These are phyloP conservation scores for Xylaria arbuscula DNA, from an alignment of 2,329 filamentous ascomycete genomes.

Conservation along the genomic window DNA sequence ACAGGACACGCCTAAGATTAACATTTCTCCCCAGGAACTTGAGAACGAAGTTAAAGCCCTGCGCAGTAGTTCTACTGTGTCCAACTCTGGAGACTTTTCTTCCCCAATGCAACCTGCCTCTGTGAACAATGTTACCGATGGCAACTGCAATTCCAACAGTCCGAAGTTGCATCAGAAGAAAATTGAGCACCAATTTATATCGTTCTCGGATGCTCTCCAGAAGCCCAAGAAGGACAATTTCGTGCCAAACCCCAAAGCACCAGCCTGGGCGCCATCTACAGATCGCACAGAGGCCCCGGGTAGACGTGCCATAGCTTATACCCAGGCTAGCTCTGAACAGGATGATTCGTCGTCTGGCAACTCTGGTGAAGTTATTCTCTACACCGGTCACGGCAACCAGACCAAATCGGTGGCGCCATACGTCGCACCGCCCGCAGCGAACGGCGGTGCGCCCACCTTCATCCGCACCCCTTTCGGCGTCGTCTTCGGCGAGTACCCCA, in stretches of 20 bases:
- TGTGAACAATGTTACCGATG: conserved; percentile 23
- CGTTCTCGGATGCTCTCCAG: conserved; percentile 15
- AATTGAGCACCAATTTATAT: not conserved
- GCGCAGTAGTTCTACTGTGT: conserved; percentile 5
- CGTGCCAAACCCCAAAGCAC: conserved; percentile 43
- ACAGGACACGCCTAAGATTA: conserved; percentile 12
- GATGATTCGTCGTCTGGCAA: conserved; percentile 24
- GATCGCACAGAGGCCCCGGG: not conserved
- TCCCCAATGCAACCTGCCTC: conserved; percentile 22
- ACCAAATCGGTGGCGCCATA: conserved; percentile 31
- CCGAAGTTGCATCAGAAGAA: conserved; percentile 9
- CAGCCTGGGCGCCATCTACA: conserved; percentile 38
- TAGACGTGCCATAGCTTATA: not conserved
- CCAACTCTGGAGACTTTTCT: conserved; percentile 5
- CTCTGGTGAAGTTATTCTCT: conserved; percentile 37
- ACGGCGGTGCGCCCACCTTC: conserved; percentile 15
- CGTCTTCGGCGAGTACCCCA: conserved; percentile 34
- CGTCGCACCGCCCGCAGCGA: not conserved
- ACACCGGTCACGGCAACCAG: conserved; percentile 31
- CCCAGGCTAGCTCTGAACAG: not conserved
- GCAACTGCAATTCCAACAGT: conserved; percentile 15
- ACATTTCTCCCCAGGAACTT: conserved; percentile 38
- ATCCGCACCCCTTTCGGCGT: conserved; percentile 36
- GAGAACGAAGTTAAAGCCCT: conserved; percentile 36
- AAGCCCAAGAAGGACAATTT: conserved; percentile 27